These are phyloP conservation scores for Sphagnum tenellum DNA, from an alignment of 225 moss, liverwort and hornwort genomes.

Conservation along the genomic window DNA sequence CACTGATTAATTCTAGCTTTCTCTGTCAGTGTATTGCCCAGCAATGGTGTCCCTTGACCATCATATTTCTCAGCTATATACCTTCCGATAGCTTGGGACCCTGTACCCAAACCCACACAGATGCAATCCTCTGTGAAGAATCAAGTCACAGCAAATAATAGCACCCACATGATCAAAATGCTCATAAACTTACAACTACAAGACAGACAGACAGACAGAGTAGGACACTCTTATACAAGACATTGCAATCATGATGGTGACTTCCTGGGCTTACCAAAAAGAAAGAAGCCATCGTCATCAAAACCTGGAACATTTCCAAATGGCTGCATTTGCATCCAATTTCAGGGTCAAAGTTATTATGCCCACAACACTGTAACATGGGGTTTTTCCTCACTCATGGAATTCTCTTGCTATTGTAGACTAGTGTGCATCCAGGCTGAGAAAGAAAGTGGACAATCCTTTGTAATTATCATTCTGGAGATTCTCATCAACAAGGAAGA, in stretches of 20 bases:
- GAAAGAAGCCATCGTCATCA: constrained; percentile 6
- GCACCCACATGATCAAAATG: background rate
- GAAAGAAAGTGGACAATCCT: too few relatives aligned
- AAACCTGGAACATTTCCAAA: constrained; percentile 14
- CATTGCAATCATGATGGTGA: background rate
- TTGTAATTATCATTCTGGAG: background rate
- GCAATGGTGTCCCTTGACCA: constrained; percentile 30
- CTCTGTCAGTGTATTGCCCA: constrained; percentile 42
- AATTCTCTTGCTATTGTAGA: too few relatives aligned
- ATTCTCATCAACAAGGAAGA: background rate
- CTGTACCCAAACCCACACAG: constrained; percentile 7
- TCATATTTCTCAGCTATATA: constrained; percentile 48
- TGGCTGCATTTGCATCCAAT: constrained; percentile 12
- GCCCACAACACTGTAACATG: too few relatives aligned
- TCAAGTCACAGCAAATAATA: background rate
- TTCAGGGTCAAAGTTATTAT: background rate
- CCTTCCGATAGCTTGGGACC: constrained; percentile 51
- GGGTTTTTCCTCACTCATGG: too few relatives aligned
- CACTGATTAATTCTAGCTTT: constrained; percentile 46
- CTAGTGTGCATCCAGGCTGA: too few relatives aligned
- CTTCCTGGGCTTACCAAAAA: constrained; percentile 8
- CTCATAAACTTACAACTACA: too few relatives aligned
- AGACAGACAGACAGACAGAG: background rate
- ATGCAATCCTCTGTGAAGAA: too few relatives aligned
- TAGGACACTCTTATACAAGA: background rate